These are phyloP conservation scores for Suhomyces sp. DNA, from an alignment of 805 yeast genomes.

Conservation along the genomic window DNA sequence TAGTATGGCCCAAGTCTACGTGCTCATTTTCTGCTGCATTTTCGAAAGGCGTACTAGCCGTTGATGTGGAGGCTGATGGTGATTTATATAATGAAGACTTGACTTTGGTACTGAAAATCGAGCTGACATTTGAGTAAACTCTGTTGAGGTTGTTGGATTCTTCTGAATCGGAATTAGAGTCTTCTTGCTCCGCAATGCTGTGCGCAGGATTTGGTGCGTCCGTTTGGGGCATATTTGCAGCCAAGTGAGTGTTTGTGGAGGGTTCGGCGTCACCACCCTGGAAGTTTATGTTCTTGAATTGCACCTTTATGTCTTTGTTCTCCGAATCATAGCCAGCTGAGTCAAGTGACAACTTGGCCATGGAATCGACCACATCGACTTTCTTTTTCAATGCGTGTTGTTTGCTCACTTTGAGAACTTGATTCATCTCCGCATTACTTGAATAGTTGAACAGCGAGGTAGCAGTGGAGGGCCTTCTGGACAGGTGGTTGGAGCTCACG, in stretches of 20 bases:
- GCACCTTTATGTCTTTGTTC: constrained; percentile 1
- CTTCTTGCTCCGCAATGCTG: constrained; percentile 4
- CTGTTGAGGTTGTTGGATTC: constrained; percentile 13
- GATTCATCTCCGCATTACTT: constrained; percentile 11
- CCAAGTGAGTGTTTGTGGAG: not conserved
- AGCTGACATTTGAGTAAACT: constrained; percentile 26
- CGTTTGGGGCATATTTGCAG: not conserved
- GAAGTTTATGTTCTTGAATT: constrained; percentile 3
- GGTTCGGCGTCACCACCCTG: not conserved
- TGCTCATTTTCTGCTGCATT: not conserved
- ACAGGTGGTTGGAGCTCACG: not conserved
- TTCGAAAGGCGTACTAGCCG: not conserved
- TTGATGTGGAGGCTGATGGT: constrained; percentile 3
- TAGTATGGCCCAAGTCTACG: not conserved
- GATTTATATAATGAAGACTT: constrained; percentile 1
- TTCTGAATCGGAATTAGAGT: constrained; percentile 11
- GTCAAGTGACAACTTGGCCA: not conserved
- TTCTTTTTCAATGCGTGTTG: constrained; percentile 1
- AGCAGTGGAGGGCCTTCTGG: constrained; percentile 4
- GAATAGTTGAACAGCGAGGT: constrained; percentile 8
- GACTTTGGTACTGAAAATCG: constrained; percentile 24
- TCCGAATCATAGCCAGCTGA: not conserved
- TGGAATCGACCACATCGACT: not conserved
- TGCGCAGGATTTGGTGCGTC: not conserved
- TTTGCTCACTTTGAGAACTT: constrained; percentile 13